Conservation (phyloP, 2,329 filamentous ascomycete genomes). For the Penicillium sumatraense region DNA sequence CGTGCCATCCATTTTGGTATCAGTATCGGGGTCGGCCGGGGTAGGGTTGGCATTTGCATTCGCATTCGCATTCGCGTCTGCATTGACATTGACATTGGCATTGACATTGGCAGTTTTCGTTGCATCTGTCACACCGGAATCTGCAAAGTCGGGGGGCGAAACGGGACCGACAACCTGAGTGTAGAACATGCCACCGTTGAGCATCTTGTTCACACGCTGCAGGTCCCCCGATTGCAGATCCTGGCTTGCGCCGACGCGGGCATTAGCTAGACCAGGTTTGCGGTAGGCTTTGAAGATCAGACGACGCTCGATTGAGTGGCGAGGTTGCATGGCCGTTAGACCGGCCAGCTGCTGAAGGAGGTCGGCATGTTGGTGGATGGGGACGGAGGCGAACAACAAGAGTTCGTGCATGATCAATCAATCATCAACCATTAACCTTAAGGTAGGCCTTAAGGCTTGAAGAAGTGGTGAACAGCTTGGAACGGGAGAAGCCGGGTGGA, state of each 20-base stretch:
- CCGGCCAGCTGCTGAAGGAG: constrained; percentile 66
- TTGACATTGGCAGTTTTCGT: background rate
- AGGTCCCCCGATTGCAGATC: constrained; percentile 49
- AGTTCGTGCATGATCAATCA: constrained; percentile 67
- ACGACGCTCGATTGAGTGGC: constrained; percentile 58
- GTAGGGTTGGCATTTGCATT: constrained; percentile 1
- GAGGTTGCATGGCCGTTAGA: constrained; percentile 65
- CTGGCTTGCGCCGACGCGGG: constrained; percentile 49
- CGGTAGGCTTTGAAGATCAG: constrained; percentile 62
- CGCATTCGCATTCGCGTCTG: background rate
- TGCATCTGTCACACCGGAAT: background rate
- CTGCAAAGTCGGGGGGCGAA: constrained; percentile 40
- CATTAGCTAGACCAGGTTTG: constrained; percentile 48
- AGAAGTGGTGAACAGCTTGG: no score
- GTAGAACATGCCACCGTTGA: constrained; percentile 59
- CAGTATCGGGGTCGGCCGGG: constrained; percentile 40
- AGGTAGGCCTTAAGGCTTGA: no score
- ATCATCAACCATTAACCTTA: no score
- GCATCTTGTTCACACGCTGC: constrained; percentile 52
- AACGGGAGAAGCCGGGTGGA: constrained; percentile 26
- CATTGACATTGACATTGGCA: background rate
- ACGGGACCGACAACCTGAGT: constrained; percentile 56
- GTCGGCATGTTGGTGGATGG: constrained; percentile 61
- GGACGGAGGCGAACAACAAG: constrained; percentile 64
- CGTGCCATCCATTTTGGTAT: constrained; percentile 40